A percentile compares a stretch with the other conserved stretches of the same genome.
These are phyloP conservation scores for Jamesozyma hellenica DNA, from an alignment of 805 yeast genomes.

Conservation along the genomic window DNA sequence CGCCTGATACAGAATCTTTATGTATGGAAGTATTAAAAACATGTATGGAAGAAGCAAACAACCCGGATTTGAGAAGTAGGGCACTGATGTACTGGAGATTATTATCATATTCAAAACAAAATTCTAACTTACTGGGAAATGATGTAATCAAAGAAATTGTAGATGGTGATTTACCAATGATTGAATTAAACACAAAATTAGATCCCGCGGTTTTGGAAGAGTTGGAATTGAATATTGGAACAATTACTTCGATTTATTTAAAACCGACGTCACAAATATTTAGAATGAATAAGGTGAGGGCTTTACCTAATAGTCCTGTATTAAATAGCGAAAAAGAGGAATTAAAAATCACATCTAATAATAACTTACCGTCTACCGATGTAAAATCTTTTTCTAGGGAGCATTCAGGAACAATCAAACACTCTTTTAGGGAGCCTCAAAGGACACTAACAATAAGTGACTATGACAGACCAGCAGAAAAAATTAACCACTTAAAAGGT, in stretches of 20 bases:
- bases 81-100: slow-evolving; percentile 83
- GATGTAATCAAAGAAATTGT: slow-evolving; percentile 44
- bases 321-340: slow-evolving; percentile 23
- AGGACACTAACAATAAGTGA: slow-evolving; percentile 27
- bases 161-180: slow-evolving; percentile 49
- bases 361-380: background rate
- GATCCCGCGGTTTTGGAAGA: slow-evolving; percentile 69
- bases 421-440: background rate
- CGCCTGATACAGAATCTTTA: slow-evolving; percentile 40
- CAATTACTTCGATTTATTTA: slow-evolving; percentile 72
- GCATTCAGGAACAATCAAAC: background rate
- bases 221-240: slow-evolving; percentile 69
- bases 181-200: slow-evolving; percentile 58
- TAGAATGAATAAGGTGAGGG: slow-evolving; percentile 46
- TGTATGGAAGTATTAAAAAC: slow-evolving; percentile 50
- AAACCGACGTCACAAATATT: slow-evolving; percentile 79
- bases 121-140: slow-evolving; percentile 28
- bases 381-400: background rate
- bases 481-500: slow-evolving; percentile 29
- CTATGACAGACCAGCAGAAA: slow-evolving; percentile 33
- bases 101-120: slow-evolving; percentile 35
- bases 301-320: slow-evolving; percentile 42
- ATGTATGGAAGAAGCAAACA: slow-evolving; percentile 65
- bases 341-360: slow-evolving; percentile 10
- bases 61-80: slow-evolving; percentile 81